phyloP scores from a whole-genome alignment of 768 basidiomycete species.

The Cytidiella melzeri region DNA sequence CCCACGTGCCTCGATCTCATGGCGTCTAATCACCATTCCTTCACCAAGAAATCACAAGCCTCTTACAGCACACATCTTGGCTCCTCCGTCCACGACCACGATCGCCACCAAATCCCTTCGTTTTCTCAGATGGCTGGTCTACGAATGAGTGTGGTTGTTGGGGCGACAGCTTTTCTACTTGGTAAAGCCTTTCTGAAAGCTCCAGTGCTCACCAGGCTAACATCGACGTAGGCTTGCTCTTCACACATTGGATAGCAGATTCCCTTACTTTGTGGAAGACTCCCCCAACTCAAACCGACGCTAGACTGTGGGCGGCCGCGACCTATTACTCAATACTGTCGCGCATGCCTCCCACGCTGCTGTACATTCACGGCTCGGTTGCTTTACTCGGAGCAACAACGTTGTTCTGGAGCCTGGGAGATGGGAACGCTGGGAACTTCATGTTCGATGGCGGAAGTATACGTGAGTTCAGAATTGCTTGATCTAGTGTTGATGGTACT shows the following conservation, averaged over 20 bases:
- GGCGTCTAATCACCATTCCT: too few species aligned
- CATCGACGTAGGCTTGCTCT: conserved; percentile 53
- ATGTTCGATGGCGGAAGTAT: conserved; percentile 92
- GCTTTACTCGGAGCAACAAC: conserved; percentile 56
- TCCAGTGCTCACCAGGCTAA: neutral
- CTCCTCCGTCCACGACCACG: conserved; percentile 2
- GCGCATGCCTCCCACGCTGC: conserved; percentile 50
- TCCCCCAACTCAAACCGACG: conserved; percentile 64
- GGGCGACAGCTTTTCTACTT: conserved; percentile 73
- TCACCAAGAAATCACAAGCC: conserved; percentile 13
- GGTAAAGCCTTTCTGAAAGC: conserved; percentile 36
- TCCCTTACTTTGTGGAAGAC: conserved; percentile 86
- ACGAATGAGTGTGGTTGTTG: conserved; percentile 69
- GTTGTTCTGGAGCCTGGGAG: conserved; percentile 72
- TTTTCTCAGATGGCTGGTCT: conserved; percentile 63
- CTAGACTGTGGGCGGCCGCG: conserved; percentile 77
- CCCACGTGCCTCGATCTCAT: too few species aligned
- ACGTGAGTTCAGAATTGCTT: too few species aligned
- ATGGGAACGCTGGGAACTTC: conserved; percentile 74
- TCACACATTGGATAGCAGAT: conserved; percentile 93
- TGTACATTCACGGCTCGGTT: conserved; percentile 53
- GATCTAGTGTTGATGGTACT: too few species aligned
- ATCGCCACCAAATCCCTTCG: conserved; percentile 5
- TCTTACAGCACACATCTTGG: neutral
- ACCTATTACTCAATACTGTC: conserved; percentile 76